Conservation (phyloP, 2,329 filamentous ascomycete species). For the Fusarium haematococcum region DNA sequence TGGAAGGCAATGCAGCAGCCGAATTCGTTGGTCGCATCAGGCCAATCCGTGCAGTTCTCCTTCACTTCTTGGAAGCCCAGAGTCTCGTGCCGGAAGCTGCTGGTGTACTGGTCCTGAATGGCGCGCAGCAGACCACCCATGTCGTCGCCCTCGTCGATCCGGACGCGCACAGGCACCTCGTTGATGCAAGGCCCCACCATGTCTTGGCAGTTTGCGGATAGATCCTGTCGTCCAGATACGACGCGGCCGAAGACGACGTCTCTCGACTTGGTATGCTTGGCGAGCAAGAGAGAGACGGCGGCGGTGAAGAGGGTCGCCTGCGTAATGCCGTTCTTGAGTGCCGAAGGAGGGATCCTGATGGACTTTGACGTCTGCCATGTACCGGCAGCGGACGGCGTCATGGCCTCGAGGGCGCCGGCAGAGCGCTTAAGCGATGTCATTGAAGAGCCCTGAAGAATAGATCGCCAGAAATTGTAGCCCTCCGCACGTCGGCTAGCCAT, state of each 20-base stretch:
- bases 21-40: not conserved
- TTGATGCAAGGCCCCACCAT: constrained; percentile 27
- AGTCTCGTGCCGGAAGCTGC: constrained; percentile 26
- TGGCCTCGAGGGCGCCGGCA: not conserved
- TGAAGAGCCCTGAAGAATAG: not conserved
- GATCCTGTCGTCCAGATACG: constrained; percentile 31
- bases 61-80: constrained; percentile 33
- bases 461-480: constrained; percentile 13
- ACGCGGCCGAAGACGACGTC: constrained; percentile 36
- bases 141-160: not conserved
- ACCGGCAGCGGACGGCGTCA: not conserved
- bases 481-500: not conserved
- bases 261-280: not conserved
- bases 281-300: constrained; percentile 4
- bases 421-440: constrained; percentile 9
- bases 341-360: not conserved
- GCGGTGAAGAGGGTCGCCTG: constrained; percentile 14
- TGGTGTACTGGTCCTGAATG: constrained; percentile 33
- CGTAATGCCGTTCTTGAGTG: not conserved
- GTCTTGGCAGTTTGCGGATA: constrained; percentile 23
- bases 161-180: constrained; percentile 3
- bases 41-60: constrained; percentile 35
- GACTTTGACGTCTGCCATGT: constrained; percentile 6
- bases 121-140: constrained; percentile 12
- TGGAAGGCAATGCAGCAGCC: too few relatives aligned